Conservation (phyloP, 192 early-diverging fungal species). For the Chytriomyces sp. region DNA sequence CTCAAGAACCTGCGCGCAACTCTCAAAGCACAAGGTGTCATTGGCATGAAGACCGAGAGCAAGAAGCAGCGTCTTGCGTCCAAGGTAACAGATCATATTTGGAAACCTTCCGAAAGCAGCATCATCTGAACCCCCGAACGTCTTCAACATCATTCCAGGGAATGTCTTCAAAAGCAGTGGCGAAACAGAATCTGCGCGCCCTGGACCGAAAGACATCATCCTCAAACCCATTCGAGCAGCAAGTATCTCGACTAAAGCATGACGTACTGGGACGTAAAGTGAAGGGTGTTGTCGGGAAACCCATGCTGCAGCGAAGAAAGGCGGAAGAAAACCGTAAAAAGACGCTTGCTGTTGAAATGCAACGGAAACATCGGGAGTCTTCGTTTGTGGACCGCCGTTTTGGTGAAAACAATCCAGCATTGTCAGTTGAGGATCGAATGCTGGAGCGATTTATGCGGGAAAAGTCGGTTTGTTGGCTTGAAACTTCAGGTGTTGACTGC, state of each 20-base stretch:
- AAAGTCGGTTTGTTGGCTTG: conserved; percentile 45
- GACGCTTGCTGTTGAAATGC: conserved; percentile 80
- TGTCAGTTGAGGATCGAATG: conserved; percentile 97
- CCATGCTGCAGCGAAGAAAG: conserved; percentile 77
- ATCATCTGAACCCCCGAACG: not conserved
- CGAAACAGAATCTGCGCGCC: conserved; percentile 33
- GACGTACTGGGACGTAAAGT: conserved; percentile 81
- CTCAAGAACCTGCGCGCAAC: conserved; percentile 81
- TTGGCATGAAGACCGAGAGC: conserved; percentile 78
- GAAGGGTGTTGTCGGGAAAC: conserved; percentile 82
- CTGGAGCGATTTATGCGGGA: conserved; percentile 90
- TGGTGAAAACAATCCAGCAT: conserved; percentile 84
- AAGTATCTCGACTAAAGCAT: conserved; percentile 80
- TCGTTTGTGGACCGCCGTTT: conserved; percentile 91
- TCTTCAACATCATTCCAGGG: not conserved
- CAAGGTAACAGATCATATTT: conserved; percentile 54
- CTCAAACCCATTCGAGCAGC: conserved; percentile 84
- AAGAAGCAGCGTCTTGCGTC: conserved; percentile 48
- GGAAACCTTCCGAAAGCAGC: conserved; percentile 20
- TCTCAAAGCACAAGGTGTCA: conserved; percentile 76
- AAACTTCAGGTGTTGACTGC: conserved; percentile 42
- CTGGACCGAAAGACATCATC: conserved; percentile 26
- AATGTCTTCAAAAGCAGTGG: conserved; percentile 35
- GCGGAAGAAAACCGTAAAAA: conserved; percentile 86
- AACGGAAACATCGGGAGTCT: conserved; percentile 69